These are phyloP conservation scores for Sporisorium scitamineum DNA, from an alignment of 1,284 basidiomycete genomes.

Conservation along the genomic window DNA sequence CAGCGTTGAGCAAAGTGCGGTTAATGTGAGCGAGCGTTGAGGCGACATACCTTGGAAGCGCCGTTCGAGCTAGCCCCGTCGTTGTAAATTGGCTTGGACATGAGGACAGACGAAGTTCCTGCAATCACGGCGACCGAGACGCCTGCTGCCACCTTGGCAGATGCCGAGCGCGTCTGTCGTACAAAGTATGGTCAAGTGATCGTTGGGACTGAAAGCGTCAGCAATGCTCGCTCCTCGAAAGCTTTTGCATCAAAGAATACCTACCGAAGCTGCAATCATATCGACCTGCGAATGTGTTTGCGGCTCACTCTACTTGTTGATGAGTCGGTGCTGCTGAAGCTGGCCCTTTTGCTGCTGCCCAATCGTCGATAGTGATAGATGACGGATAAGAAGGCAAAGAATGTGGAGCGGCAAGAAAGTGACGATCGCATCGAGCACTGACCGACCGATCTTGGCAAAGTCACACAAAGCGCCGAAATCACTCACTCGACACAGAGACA, in stretches of 20 bases:
- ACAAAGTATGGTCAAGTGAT: too few relatives aligned
- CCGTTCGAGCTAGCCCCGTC: slow-evolving; percentile 31
- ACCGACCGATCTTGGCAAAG: background rate
- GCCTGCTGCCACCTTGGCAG: slow-evolving; percentile 34
- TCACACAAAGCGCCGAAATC: too few relatives aligned
- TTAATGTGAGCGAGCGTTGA: background rate
- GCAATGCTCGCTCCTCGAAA: background rate
- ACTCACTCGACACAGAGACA: background rate
- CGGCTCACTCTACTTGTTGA: background rate
- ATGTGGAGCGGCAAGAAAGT: slow-evolving; percentile 4
- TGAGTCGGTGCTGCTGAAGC: background rate
- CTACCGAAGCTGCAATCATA: slow-evolving; percentile 43
- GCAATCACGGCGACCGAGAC: slow-evolving; percentile 24
- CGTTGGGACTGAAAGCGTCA: slow-evolving; percentile 7
- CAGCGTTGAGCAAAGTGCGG: background rate
- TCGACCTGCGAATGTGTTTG: background rate
- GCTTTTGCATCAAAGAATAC: background rate
- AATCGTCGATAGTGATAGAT: background rate
- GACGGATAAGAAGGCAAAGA: background rate
- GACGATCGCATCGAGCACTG: background rate
- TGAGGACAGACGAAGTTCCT: slow-evolving; percentile 24
- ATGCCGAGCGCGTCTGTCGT: slow-evolving; percentile 28
- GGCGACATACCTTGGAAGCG: slow-evolving; percentile 31
- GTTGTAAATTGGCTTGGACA: slow-evolving; percentile 35
- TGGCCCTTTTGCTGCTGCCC: background rate